Evolutionary conservation across 2,329 filamentous ascomycete genomes (phyloP).

Genomic region (Helicocarpus griseus): DNA sequence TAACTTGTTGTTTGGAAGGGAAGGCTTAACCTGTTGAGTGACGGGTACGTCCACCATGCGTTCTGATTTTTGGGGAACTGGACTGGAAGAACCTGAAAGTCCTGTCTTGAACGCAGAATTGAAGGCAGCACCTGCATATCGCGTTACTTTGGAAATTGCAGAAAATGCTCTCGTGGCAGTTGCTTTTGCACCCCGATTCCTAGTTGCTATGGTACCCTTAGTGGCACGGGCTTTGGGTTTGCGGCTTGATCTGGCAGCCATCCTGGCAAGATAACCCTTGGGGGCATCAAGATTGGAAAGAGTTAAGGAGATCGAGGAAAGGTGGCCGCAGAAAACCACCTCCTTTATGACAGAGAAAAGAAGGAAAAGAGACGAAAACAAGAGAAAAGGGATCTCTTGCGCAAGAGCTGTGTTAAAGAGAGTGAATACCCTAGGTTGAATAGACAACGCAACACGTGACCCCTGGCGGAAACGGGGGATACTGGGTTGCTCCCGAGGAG

Average conservation of each 20-base stretch:
- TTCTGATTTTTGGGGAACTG: background rate
- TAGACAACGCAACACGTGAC: conserved; percentile 1
- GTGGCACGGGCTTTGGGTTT: background rate
- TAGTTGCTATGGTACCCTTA: background rate
- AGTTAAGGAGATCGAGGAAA: background rate
- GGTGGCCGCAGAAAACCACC: background rate
- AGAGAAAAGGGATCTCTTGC: background rate
- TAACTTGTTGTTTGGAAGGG: background rate
- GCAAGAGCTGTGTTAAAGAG: background rate
- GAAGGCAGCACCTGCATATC: too few species aligned
- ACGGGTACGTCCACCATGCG: background rate
- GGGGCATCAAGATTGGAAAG: background rate
- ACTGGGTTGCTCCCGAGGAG: background rate
- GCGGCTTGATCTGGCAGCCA: background rate
- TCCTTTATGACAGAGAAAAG: too few species aligned
- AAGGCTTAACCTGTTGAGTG: background rate
- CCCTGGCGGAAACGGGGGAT: background rate
- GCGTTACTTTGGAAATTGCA: too few species aligned
- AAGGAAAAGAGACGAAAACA: background rate
- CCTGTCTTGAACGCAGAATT: too few species aligned
- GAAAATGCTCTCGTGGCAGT: too few species aligned
- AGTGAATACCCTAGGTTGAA: background rate
- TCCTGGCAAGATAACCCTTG: background rate
- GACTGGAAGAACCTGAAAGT: too few species aligned
- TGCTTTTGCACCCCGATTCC: too few species aligned